phyloP scores from a whole-genome alignment of 2,329 filamentous ascomycete genomes.

The Mollisia scopiformis region DNA sequence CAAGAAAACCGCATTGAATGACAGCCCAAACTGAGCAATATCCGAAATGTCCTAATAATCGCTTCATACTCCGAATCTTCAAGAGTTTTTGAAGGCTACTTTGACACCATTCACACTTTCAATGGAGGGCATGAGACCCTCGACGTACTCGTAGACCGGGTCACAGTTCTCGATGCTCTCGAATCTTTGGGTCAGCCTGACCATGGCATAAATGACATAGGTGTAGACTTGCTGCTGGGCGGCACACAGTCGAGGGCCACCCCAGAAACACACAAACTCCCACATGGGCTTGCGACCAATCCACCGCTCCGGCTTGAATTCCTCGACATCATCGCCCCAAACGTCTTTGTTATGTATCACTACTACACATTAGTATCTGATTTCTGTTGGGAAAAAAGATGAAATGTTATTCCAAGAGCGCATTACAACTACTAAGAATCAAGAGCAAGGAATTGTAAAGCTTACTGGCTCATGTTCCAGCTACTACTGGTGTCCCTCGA shows the following conservation, averaged over 20 bases:
- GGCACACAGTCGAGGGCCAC: slow-evolving; percentile 37
- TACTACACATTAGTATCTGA: too few relatives aligned
- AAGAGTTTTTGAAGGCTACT: not conserved
- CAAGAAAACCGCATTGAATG: too few relatives aligned
- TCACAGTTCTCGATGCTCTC: slow-evolving; percentile 32
- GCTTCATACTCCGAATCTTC: too few relatives aligned
- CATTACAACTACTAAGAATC: too few relatives aligned
- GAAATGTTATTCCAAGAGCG: too few relatives aligned
- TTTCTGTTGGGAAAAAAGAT: too few relatives aligned
- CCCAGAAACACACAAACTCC: slow-evolving; percentile 39
- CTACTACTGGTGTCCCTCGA: slow-evolving; percentile 25
- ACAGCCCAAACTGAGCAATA: too few relatives aligned
- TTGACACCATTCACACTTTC: slow-evolving; percentile 13
- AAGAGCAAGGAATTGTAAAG: too few relatives aligned
- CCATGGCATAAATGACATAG: slow-evolving; percentile 35
- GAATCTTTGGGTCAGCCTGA: slow-evolving; percentile 35
- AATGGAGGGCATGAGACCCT: not conserved
- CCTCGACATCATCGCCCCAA: slow-evolving; percentile 37
- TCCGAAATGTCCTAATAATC: too few relatives aligned
- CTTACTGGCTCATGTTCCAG: slow-evolving; percentile 23
- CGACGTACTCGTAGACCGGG: slow-evolving; percentile 9
- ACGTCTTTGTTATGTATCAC: slow-evolving; percentile 37
- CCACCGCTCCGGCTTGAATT: slow-evolving; percentile 38
- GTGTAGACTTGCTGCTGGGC: slow-evolving; percentile 39
- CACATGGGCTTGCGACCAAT: slow-evolving; percentile 44